Evolutionary conservation across 163 green algal genomes (phyloP).

Genomic region (Smithsoniella earleae): DNA sequence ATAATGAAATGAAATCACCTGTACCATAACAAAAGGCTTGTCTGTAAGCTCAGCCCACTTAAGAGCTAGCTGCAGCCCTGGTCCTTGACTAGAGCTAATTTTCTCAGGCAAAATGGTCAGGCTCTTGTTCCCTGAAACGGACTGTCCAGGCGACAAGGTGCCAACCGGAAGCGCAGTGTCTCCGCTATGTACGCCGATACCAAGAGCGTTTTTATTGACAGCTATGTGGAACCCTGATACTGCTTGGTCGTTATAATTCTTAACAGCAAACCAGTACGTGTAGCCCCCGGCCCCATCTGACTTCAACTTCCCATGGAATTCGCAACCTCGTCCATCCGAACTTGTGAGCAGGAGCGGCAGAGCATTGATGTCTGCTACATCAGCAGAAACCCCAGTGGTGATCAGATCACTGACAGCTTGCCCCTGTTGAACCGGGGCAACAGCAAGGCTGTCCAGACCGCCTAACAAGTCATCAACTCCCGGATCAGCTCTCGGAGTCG

Average conservation of each 20-base stretch:
- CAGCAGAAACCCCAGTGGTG: not conserved
- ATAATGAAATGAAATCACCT: no score
- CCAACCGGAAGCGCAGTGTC: not conserved
- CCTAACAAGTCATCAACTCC: slow-evolving; percentile 2
- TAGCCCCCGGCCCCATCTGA: not conserved
- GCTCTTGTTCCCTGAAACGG: not conserved
- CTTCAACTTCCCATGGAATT: not conserved
- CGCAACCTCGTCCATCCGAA: not conserved
- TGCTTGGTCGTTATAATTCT: not conserved
- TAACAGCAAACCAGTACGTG: not conserved
- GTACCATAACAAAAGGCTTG: slow-evolving; percentile 19
- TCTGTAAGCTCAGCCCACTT: slow-evolving; percentile 5
- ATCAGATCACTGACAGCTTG: not conserved
- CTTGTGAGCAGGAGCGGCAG: not conserved
- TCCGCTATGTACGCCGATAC: not conserved
- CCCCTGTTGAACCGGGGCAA: no score
- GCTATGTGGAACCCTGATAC: slow-evolving; percentile 8
- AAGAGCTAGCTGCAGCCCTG: slow-evolving; percentile 7
- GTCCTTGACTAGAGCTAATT: not conserved
- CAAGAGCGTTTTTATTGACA: slow-evolving; percentile 5
- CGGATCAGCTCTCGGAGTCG: not conserved
- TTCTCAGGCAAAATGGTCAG: slow-evolving; percentile 4
- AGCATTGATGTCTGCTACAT: not conserved
- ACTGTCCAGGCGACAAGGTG: not conserved
- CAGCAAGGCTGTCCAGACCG: slow-evolving; percentile 8